These are phyloP conservation scores for Tilletia caries DNA, from an alignment of 1,284 basidiomycete species.

Conservation along the genomic window DNA sequence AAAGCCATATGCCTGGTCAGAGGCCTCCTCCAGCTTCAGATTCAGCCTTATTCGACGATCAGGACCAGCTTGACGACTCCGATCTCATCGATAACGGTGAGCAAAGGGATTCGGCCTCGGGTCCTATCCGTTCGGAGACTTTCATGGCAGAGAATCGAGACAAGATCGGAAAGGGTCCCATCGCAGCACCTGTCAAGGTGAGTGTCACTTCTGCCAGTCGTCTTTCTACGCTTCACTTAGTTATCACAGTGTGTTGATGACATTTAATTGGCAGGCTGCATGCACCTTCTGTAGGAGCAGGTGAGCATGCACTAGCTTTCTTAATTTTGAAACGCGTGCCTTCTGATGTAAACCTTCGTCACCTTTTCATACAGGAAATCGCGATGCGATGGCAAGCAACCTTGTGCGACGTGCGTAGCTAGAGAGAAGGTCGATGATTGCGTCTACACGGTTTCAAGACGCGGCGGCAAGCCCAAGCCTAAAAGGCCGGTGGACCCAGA, in stretches of 20 bases:
- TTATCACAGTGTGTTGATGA: too few species aligned
- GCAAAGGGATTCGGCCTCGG: background rate
- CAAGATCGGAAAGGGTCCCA: background rate
- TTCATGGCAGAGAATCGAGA: background rate
- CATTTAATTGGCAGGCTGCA: background rate
- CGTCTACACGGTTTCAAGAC: slow-evolving; percentile 42
- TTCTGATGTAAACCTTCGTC: background rate
- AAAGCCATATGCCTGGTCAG: background rate
- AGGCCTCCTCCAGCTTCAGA: background rate
- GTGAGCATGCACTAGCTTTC: too few species aligned
- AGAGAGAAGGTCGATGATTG: slow-evolving; percentile 39
- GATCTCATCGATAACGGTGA: background rate
- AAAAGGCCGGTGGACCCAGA: slow-evolving; percentile 22
- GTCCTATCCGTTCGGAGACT: background rate
- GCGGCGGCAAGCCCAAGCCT: slow-evolving; percentile 47
- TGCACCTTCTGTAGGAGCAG: slow-evolving; percentile 9
- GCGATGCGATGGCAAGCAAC: slow-evolving; percentile 46
- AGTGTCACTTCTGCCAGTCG: background rate
- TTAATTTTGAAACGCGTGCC: too few species aligned
- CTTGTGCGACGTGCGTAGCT: slow-evolving; percentile 39
- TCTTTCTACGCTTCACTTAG: too few species aligned
- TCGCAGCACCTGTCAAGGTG: slow-evolving; percentile 9
- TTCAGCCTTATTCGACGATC: background rate
- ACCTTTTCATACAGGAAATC: slow-evolving; percentile 28
- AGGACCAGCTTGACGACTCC: background rate